Percentiles rank a stretch among this genome's conserved stretches.
Evolutionary conservation across 2,329 filamentous ascomycete species (phyloP).

Genomic region (Aureobasidium sp.): DNA sequence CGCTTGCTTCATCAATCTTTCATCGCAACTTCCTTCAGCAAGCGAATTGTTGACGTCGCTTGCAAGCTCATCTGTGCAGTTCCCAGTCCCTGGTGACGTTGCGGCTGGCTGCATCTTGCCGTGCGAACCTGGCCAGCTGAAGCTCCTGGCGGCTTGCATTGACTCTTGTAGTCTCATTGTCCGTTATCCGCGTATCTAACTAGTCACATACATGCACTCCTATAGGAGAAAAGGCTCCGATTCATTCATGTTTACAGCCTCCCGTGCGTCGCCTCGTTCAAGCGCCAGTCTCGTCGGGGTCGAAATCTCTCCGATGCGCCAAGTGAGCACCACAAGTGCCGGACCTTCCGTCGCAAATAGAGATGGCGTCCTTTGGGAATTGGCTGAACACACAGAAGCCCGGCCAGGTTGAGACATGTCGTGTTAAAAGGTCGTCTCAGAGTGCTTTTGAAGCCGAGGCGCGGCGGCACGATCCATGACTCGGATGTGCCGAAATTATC

Average conservation of each 20-base stretch:
- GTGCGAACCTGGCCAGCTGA: conserved; percentile 1
- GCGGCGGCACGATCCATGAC: neutral
- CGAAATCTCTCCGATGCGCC: neutral
- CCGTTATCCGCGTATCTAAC: neutral
- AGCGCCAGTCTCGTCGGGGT: neutral
- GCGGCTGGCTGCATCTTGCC: neutral
- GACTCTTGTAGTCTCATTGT: neutral
- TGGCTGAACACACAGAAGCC: neutral
- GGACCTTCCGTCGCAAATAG: neutral
- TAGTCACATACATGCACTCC: neutral
- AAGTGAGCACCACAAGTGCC: neutral
- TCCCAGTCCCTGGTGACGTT: neutral
- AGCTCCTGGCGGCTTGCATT: conserved; percentile 1
- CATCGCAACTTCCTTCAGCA: neutral
- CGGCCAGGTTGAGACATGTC: neutral
- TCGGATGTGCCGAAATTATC: conserved; percentile 9
- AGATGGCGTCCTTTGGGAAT: neutral
- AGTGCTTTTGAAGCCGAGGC: neutral
- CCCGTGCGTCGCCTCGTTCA: neutral
- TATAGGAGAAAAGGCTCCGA: neutral
- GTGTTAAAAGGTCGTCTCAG: conserved; percentile 4
- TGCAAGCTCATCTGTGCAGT: neutral
- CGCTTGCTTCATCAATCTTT: neutral
- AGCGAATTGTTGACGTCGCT: neutral
- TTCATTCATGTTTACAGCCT: neutral